These are phyloP conservation scores for Aphanomyces invadans DNA, from an alignment of 352 stramenopile genomes.

Conservation along the genomic window DNA sequence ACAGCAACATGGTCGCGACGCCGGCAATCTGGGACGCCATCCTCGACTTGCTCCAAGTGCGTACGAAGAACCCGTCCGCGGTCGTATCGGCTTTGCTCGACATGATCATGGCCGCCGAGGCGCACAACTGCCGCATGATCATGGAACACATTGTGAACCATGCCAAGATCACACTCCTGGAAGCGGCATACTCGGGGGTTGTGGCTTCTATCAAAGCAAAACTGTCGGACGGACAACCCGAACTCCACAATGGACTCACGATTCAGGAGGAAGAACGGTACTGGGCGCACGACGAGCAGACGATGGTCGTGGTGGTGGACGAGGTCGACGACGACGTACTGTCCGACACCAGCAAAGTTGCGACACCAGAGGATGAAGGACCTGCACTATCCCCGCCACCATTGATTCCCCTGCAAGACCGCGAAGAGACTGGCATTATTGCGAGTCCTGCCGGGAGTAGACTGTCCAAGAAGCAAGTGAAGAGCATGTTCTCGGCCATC, in stretches of 20 bases:
- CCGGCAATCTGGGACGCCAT: conserved; percentile 58
- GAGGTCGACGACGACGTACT: conserved; percentile 1
- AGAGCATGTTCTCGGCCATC: conserved; percentile 9
- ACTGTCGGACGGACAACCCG: neutral
- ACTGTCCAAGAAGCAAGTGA: neutral
- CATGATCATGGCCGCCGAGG: conserved; percentile 31
- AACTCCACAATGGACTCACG: conserved; percentile 13
- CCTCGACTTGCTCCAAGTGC: conserved; percentile 43
- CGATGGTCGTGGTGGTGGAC: conserved; percentile 20
- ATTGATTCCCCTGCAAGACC: conserved; percentile 16
- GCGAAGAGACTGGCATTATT: conserved; percentile 20
- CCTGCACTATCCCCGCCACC: neutral
- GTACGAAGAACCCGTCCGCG: conserved; percentile 45
- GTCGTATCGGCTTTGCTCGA: conserved; percentile 70
- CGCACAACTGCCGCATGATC: conserved; percentile 32
- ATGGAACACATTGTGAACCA: conserved; percentile 51
- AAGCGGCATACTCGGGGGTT: conserved; percentile 8
- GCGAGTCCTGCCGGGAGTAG: neutral
- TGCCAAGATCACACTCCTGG: neutral
- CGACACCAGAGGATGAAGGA: conserved; percentile 5
- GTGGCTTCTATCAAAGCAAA: conserved; percentile 13
- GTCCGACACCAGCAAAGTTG: neutral
- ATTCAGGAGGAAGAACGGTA: conserved; percentile 75
- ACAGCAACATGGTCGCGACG: conserved; percentile 72
- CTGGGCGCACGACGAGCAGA: conserved; percentile 64